phyloP scores from a whole-genome alignment of 805 yeast genomes.

The Brettanomyces bruxellensis region DNA sequence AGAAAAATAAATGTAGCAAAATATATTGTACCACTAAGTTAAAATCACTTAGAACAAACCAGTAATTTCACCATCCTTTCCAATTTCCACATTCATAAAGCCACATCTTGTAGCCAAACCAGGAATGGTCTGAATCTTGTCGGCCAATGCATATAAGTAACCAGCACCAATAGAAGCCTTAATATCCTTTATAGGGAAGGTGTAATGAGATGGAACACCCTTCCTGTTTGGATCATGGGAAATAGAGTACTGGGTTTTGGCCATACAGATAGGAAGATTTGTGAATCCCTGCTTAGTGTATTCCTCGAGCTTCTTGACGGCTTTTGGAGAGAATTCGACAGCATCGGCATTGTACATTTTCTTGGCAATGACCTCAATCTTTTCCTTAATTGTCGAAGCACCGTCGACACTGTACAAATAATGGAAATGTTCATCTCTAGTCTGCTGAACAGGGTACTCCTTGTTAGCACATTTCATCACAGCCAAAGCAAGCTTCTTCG shows the following conservation, averaged over 20 bases:
- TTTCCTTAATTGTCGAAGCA: slow-evolving; percentile 60
- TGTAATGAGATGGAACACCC: slow-evolving; percentile 93
- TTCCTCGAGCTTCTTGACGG: slow-evolving; percentile 69
- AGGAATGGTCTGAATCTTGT: slow-evolving; percentile 95
- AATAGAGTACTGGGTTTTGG: slow-evolving; percentile 93
- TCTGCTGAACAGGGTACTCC: slow-evolving; percentile 27
- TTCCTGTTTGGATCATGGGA: slow-evolving; percentile 90
- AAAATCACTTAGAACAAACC: slow-evolving; percentile 58
- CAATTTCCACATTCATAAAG: slow-evolving; percentile 93
- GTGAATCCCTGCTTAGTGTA: slow-evolving; percentile 85
- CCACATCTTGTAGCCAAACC: slow-evolving; percentile 96
- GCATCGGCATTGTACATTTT: slow-evolving; percentile 90
- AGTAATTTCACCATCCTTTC: slow-evolving; percentile 83
- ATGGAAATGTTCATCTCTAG: slow-evolving; percentile 37
- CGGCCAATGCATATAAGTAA: slow-evolving; percentile 91
- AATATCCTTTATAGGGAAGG: slow-evolving; percentile 88
- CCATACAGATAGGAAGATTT: slow-evolving; percentile 89
- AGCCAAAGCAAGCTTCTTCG: slow-evolving; percentile 73
- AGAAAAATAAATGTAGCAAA: too few relatives aligned
- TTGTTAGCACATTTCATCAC: slow-evolving; percentile 61
- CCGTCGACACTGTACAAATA: slow-evolving; percentile 61
- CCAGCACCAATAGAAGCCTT: slow-evolving; percentile 96
- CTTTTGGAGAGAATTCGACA: slow-evolving; percentile 75
- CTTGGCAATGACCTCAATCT: slow-evolving; percentile 68
- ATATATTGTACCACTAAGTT: too few relatives aligned